Percentiles rank a stretch among this genome's conserved stretches.
These are phyloP conservation scores for Colletotrichum lindemuthianum DNA, from an alignment of 2,329 filamentous ascomycete genomes.

Conservation along the genomic window DNA sequence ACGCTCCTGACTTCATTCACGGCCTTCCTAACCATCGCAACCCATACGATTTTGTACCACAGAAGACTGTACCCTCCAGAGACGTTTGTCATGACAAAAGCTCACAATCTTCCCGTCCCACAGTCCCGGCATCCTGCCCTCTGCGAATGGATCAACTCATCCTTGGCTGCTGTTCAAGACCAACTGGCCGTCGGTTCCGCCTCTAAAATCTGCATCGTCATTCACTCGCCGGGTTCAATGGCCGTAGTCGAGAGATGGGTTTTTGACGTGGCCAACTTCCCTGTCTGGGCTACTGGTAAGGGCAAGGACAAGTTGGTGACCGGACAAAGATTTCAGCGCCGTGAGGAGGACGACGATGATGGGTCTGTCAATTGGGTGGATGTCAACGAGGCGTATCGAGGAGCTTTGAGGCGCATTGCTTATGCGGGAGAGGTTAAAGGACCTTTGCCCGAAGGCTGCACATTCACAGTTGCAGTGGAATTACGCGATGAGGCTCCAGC, in stretches of 20 bases:
- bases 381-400: slow-evolving; percentile 78
- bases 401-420: slow-evolving; percentile 70
- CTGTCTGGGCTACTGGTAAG: slow-evolving; percentile 47
- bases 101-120: slow-evolving; percentile 85
- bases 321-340: slow-evolving; percentile 37
- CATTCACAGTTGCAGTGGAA: slow-evolving; percentile 81
- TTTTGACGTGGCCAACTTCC: slow-evolving; percentile 66
- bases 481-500: slow-evolving; percentile 68
- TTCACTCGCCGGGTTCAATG: slow-evolving; percentile 52
- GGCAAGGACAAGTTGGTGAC: slow-evolving; percentile 39
- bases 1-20: slow-evolving; percentile 75
- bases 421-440: slow-evolving; percentile 67
- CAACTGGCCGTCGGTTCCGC: slow-evolving; percentile 72
- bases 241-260: slow-evolving; percentile 69
- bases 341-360: slow-evolving; percentile 39
- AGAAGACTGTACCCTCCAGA: slow-evolving; percentile 80
- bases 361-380: slow-evolving; percentile 62
- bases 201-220: slow-evolving; percentile 58
- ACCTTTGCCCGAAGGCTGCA: slow-evolving; percentile 71
- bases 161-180: slow-evolving; percentile 74
- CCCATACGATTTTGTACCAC: slow-evolving; percentile 88
- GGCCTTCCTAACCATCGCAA: slow-evolving; percentile 82
- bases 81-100: slow-evolving; percentile 82
- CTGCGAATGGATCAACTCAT: slow-evolving; percentile 86
- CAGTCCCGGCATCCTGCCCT: slow-evolving; percentile 88